A percentile compares a stretch with the other conserved stretches of the same genome.
These are phyloP conservation scores for Chrysoporthe puriensis DNA, from an alignment of 2,329 filamentous ascomycete species.

Conservation along the genomic window DNA sequence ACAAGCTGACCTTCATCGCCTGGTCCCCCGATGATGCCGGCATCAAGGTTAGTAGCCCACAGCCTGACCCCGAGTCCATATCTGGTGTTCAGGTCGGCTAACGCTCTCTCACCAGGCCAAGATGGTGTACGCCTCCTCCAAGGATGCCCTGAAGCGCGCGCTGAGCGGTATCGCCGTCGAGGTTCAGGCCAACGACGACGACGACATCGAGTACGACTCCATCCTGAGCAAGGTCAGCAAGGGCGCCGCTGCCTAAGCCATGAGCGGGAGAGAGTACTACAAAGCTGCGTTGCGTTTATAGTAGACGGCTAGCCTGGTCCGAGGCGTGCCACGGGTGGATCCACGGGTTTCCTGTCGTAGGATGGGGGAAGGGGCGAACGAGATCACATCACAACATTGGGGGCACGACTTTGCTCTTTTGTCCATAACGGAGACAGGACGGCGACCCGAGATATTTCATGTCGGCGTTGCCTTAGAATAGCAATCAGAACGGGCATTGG, in stretches of 20 bases:
- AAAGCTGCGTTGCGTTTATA: slow-evolving; percentile 25
- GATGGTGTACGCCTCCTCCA: slow-evolving; percentile 90
- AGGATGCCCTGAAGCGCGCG: slow-evolving; percentile 80
- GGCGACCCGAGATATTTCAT: slow-evolving; percentile 23
- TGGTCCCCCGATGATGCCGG: slow-evolving; percentile 83
- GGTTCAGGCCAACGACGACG: slow-evolving; percentile 81
- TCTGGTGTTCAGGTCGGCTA: background rate
- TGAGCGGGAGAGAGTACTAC: slow-evolving; percentile 9
- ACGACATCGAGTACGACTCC: slow-evolving; percentile 79
- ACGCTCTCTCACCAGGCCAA: slow-evolving; percentile 61
- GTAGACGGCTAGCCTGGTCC: slow-evolving; percentile 15
- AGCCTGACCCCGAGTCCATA: slow-evolving; percentile 29
- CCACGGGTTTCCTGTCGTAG: slow-evolving; percentile 13
- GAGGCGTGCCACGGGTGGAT: slow-evolving; percentile 11
- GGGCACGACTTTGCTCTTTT: slow-evolving; percentile 23
- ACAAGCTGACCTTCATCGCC: slow-evolving; percentile 78
- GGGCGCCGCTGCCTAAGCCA: slow-evolving; percentile 49
- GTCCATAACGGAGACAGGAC: slow-evolving; percentile 27
- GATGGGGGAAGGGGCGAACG: slow-evolving; percentile 2
- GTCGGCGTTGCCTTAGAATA: slow-evolving; percentile 26
- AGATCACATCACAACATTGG: slow-evolving; percentile 19
- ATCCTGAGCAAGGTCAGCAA: slow-evolving; percentile 71
- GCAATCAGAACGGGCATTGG: slow-evolving; percentile 26
- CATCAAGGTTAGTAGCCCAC: slow-evolving; percentile 64
- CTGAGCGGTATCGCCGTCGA: slow-evolving; percentile 76